A percentile compares a stretch with the other conserved stretches of the same genome.
Conservation (phyloP, 495 filamentous ascomycete genomes). For the Gamarada debralockiae region DNA sequence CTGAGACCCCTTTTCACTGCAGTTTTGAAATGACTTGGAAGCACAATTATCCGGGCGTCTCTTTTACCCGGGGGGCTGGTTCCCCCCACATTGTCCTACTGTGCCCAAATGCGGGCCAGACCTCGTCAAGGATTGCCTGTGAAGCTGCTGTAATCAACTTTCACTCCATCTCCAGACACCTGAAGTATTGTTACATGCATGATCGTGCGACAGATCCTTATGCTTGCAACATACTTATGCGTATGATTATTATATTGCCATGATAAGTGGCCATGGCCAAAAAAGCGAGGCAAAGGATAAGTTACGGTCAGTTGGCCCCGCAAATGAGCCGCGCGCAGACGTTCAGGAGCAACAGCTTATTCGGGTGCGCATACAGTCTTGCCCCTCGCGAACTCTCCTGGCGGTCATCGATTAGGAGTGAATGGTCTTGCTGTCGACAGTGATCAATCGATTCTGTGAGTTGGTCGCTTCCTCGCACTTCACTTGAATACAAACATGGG, state of each 20-base stretch:
- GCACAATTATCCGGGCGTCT: too few species aligned
- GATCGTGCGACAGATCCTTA: background rate
- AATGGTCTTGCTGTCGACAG: constrained; percentile 88
- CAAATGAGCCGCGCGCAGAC: background rate
- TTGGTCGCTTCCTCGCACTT: constrained; percentile 19
- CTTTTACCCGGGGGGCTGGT: too few species aligned
- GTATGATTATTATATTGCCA: background rate
- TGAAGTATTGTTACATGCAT: background rate
- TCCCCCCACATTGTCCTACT: too few species aligned
- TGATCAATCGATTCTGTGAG: constrained; percentile 83
- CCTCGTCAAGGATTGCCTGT: too few species aligned
- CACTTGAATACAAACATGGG: background rate
- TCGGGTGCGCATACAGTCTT: constrained; percentile 59
- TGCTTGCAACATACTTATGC: background rate
- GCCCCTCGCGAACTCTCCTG: constrained; percentile 85
- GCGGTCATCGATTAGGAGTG: constrained; percentile 89
- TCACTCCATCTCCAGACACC: background rate
- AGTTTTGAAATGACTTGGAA: too few species aligned
- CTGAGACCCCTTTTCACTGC: too few species aligned
- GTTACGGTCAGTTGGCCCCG: constrained; percentile 8
- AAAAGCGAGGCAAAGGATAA: constrained; percentile 8
- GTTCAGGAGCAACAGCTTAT: background rate
- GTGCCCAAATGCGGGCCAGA: too few species aligned
- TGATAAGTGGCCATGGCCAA: constrained; percentile 12
- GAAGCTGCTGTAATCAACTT: too few species aligned